Evolutionary conservation across 1,139 yeast species (phyloP), one percentile per base, ranked within the genome.

Genomic region (Blastobotrys illinoisensis): DNA sequence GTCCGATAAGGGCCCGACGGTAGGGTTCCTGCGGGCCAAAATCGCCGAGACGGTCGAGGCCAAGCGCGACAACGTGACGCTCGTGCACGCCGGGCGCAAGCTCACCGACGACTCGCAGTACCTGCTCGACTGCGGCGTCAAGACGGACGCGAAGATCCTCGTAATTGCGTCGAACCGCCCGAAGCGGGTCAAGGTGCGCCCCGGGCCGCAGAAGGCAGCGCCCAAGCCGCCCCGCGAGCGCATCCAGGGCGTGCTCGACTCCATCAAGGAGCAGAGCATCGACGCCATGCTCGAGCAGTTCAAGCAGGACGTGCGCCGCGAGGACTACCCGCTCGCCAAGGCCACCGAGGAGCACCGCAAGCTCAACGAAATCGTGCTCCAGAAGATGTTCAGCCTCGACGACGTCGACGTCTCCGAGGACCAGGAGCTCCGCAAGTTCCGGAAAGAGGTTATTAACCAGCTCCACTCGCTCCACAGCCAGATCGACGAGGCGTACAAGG

Each of bases 1-100:
- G 46, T 85, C 85, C 1, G 91, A 85, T 54, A 79, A 76, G 61
- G 96, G 96, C 0, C 81, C 90, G 7, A 80, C 85, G 9, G 75
- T 90, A 23, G 77, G 74, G 23, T 83, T 84, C 60, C 74, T 88
- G 56, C 76, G 90, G 56, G 62, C 70, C 16, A 64, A 62, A 58
- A 63, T 68, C 16, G 69, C 67, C 18, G 66, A 66, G 46, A 73
- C 86, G 55, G 13, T 32, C 40, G 40, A 13, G 40, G 79, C 86
- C 59, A 75, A 77, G 54, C 79, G 78, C 11, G 81, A 88, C 0
- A 64, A 67, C 40, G 72, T 74, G 32, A 59, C 62, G 9, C 60
- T 74, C 44, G 68, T 64, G 45, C 63, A 61, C 51, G 58, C 62
- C n/a, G 71, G 73, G 51, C 64, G 64, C 51, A 70, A 68, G 58